A percentile compares a stretch with the other conserved stretches of the same genome.
Evolutionary conservation across 805 yeast species (phyloP).

Genomic region (Metschnikowia baotianmanensis): DNA sequence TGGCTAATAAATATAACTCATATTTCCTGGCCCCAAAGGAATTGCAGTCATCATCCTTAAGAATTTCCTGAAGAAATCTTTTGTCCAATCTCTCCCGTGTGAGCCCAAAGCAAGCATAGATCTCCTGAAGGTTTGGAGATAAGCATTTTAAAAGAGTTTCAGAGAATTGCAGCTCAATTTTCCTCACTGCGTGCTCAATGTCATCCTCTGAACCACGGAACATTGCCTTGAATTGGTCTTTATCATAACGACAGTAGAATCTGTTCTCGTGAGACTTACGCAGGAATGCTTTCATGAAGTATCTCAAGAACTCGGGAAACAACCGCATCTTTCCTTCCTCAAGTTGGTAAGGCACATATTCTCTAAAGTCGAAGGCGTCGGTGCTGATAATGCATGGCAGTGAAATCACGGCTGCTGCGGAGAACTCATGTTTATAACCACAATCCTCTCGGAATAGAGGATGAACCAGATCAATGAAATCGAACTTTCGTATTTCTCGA

Average conservation of each 20-base stretch:
- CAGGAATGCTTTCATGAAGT: conserved; percentile 1
- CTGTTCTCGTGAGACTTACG: neutral
- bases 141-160: neutral
- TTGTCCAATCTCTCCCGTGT: neutral
- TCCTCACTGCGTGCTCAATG: neutral
- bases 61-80: neutral
- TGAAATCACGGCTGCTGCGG: too few species aligned
- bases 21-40: neutral
- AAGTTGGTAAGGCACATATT: conserved; percentile 2
- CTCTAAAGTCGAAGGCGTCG: neutral
- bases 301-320: conserved; percentile 1
- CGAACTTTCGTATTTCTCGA: too few species aligned
- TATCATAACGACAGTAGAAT: neutral
- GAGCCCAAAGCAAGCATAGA: neutral
- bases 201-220: neutral
- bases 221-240: neutral
- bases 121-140: conserved; percentile 1
- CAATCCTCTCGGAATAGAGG: too few species aligned
- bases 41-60: neutral
- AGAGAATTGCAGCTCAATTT: neutral
- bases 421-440: too few species aligned
- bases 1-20: neutral
- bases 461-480: too few species aligned
- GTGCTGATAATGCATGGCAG: neutral
- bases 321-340: conserved; percentile 1